Evolutionary conservation across 805 yeast genomes (phyloP).

Genomic region (Lipomyces sp.): DNA sequence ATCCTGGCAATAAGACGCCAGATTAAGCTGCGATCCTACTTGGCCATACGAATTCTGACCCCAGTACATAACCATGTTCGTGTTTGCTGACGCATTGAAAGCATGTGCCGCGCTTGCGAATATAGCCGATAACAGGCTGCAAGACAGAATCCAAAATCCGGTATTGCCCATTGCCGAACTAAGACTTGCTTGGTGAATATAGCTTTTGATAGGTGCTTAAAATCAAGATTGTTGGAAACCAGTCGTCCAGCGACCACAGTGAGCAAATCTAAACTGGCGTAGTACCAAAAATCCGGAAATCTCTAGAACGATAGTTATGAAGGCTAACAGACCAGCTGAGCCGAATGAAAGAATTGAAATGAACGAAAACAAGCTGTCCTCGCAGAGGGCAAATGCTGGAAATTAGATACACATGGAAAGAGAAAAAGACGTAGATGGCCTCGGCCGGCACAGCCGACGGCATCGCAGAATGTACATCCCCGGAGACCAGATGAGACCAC

Average conservation of each 20-base stretch:
- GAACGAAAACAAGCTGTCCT: not conserved
- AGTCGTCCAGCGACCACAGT: not conserved
- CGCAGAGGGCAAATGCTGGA: not conserved
- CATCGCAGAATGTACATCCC: not conserved
- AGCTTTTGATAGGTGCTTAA: not conserved
- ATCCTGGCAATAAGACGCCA: conserved; percentile 65
- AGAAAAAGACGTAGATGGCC: not conserved
- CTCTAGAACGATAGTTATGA: not conserved
- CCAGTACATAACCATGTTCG: conserved; percentile 83
- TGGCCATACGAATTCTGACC: conserved; percentile 79
- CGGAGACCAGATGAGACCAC: not conserved
- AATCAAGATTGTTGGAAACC: not conserved
- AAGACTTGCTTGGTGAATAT: not conserved
- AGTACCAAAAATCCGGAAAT: not conserved
- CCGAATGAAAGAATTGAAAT: not conserved
- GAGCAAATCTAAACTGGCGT: not conserved
- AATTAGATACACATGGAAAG: no score
- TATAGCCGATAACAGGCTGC: not conserved
- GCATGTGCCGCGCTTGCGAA: conserved; percentile 8
- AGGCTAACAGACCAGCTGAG: not conserved
- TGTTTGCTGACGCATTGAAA: conserved; percentile 46
- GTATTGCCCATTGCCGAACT: not conserved
- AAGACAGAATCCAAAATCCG: not conserved
- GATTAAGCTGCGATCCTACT: conserved; percentile 46
- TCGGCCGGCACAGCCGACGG: not conserved